Evolutionary conservation across 441 rosid genomes (phyloP).

Genomic region (Gossypium schwendimanii): DNA sequence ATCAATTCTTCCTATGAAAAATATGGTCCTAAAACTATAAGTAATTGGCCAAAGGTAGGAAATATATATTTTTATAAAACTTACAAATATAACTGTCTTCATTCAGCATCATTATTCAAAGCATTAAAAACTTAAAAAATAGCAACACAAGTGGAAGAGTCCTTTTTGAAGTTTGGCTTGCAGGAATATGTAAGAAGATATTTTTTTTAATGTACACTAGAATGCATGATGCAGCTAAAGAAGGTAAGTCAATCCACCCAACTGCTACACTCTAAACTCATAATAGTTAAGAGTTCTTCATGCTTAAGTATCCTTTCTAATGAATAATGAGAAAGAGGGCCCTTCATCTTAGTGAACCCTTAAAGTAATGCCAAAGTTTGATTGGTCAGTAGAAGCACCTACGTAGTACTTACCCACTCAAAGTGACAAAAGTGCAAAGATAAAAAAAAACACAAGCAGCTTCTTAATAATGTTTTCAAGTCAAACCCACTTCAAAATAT

Average conservation of each 20-base stretch:
- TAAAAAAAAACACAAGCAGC: background rate
- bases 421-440: background rate
- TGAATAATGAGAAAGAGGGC: background rate
- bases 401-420: background rate
- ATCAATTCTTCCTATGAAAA: conserved; percentile 3
- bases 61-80: background rate
- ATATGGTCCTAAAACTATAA: background rate
- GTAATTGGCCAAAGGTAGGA: background rate
- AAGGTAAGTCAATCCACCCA: background rate
- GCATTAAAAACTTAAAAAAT: background rate
- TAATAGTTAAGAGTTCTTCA: background rate
- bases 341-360: background rate
- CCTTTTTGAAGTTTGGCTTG: background rate
- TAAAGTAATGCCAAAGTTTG: background rate
- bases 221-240: background rate
- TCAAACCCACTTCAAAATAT: background rate
- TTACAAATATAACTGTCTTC: background rate
- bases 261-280: background rate
- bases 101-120: background rate
- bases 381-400: background rate
- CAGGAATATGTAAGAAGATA: background rate
- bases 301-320: background rate
- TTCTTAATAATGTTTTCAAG: background rate
- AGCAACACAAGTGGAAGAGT: background rate
- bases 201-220: background rate